Evolutionary conservation across 768 basidiomycete species (phyloP).

Genomic region (Leccinum aurantiacum): DNA sequence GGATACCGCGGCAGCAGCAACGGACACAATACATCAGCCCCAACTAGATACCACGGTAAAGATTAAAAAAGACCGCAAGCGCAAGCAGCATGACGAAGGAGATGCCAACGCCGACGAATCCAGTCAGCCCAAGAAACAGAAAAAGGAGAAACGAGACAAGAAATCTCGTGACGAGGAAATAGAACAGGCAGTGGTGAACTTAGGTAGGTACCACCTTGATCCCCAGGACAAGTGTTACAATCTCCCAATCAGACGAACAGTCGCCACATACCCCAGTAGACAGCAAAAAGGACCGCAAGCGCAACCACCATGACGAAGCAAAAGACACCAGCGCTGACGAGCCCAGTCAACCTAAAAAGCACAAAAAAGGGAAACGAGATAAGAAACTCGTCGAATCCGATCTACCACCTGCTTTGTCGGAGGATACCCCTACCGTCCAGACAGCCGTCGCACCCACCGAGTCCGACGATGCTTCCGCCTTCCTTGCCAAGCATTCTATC

Average conservation of each 20-base stretch:
- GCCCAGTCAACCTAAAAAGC: conserved; percentile 20
- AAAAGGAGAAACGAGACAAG: background rate
- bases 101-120: background rate
- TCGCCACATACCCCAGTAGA: conserved; percentile 8
- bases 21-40: background rate
- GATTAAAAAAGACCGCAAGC: background rate
- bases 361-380: conserved; percentile 29
- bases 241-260: background rate
- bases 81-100: background rate
- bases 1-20: background rate
- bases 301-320: conserved; percentile 16
- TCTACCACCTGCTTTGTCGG: conserved; percentile 3
- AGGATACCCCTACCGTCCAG: conserved; percentile 20
- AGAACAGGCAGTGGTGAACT: background rate
- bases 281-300: conserved; percentile 27
- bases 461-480: conserved; percentile 51
- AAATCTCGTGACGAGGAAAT: background rate
- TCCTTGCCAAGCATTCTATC: conserved; percentile 70
- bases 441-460: conserved; percentile 12
- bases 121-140: background rate
- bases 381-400: conserved; percentile 3
- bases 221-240: background rate
- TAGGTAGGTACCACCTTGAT: conserved; percentile 1
- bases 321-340: conserved; percentile 1
- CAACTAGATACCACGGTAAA: background rate